Conservation (phyloP, 257 asterid genomes). For the Osmanthus fragrans region DNA sequence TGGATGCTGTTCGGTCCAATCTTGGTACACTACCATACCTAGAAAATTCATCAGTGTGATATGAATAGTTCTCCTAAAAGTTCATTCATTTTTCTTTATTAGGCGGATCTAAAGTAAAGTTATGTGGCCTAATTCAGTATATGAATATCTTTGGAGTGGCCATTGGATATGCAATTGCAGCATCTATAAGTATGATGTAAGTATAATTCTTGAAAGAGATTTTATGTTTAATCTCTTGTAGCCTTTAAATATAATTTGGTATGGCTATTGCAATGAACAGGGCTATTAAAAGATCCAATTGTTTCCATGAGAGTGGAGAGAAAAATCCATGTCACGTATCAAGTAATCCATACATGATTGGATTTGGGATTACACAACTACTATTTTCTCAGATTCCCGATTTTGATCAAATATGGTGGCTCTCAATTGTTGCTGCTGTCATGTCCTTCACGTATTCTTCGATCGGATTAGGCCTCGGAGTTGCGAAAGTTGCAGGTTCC, state of each 20-base stretch:
- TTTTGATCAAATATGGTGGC: constrained; percentile 33
- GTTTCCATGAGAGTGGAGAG: constrained; percentile 30
- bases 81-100: not conserved
- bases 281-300: constrained; percentile 36
- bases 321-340: constrained; percentile 26
- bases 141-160: constrained; percentile 19
- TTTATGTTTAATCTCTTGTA: too few species aligned
- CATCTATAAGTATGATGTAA: constrained; percentile 45
- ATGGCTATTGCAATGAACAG: constrained; percentile 10
- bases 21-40: constrained; percentile 18
- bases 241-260: too few species aligned
- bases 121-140: constrained; percentile 23
- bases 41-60: not conserved
- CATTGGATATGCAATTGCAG: constrained; percentile 31
- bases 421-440: constrained; percentile 39
- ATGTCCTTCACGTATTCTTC: constrained; percentile 42
- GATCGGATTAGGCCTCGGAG: constrained; percentile 37
- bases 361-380: constrained; percentile 26
- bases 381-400: constrained; percentile 37
- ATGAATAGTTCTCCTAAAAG: not conserved
- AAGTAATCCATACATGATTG: constrained; percentile 30
- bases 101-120: constrained; percentile 24
- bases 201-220: not conserved
- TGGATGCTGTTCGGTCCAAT: constrained; percentile 26
- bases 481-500: constrained; percentile 31